Evolutionary conservation across 768 basidiomycete genomes (phyloP).

Genomic region (Phanerochaete carnosa): DNA sequence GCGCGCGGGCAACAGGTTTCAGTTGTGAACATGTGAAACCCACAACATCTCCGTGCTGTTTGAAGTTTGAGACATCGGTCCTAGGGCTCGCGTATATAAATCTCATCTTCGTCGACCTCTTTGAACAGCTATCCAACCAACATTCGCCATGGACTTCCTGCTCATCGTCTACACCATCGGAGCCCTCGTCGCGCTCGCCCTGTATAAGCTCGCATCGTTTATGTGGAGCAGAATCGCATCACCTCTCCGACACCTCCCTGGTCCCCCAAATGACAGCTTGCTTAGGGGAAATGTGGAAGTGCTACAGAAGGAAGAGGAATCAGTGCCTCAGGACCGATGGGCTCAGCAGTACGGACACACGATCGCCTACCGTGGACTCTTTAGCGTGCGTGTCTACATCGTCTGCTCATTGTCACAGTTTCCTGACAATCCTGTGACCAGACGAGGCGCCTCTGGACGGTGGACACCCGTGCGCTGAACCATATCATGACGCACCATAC

Average conservation of each 20-base stretch:
- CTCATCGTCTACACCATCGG: not conserved
- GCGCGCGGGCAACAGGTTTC: too few species aligned
- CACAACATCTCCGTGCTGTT: too few species aligned
- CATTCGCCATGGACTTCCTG: too few species aligned
- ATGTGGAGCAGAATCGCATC: too few species aligned
- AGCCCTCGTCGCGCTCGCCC: not conserved
- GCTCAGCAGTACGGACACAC: conserved; percentile 44
- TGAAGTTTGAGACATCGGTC: too few species aligned
- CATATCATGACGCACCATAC: conserved; percentile 59
- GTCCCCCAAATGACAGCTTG: too few species aligned
- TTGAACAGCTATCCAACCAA: too few species aligned
- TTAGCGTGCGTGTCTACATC: conserved; percentile 36
- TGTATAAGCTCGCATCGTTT: not conserved
- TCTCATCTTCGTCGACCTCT: too few species aligned
- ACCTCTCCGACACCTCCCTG: too few species aligned
- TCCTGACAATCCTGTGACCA: not conserved
- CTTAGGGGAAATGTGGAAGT: conserved; percentile 48
- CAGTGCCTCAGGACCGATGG: conserved; percentile 44
- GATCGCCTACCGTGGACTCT: conserved; percentile 39
- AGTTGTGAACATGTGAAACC: too few species aligned
- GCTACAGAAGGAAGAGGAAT: conserved; percentile 37
- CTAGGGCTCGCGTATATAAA: too few species aligned
- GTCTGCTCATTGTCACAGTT: not conserved
- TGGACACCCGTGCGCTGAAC: not conserved
- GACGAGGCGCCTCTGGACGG: not conserved